A percentile compares a stretch with the other conserved stretches of the same genome.
Conservation (phyloP, 2,329 filamentous ascomycete genomes). For the Xylariaceae sp. region DNA sequence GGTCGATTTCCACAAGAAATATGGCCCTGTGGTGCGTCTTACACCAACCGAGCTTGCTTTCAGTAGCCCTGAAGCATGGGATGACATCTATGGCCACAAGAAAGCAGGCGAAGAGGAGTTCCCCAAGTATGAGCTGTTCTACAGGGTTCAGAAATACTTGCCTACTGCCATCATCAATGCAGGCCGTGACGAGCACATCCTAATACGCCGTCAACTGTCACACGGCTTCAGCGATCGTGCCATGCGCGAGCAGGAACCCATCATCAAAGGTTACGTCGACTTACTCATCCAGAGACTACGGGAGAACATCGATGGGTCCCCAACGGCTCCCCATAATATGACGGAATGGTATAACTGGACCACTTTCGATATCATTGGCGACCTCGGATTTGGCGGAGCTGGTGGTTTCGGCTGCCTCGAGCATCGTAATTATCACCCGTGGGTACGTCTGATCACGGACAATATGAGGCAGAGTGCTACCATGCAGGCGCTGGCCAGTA, state of each 20-base stretch:
- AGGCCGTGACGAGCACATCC: constrained; percentile 30
- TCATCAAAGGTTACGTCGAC: constrained; percentile 37
- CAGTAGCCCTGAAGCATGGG: constrained; percentile 35
- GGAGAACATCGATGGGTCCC: constrained; percentile 28
- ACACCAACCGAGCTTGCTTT: constrained; percentile 41
- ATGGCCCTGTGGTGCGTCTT: constrained; percentile 40
- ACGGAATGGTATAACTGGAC: constrained; percentile 38
- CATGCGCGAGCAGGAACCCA: constrained; percentile 39
- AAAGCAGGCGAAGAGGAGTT: constrained; percentile 25
- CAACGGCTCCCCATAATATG: constrained; percentile 30
- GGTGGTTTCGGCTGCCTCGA: constrained; percentile 34
- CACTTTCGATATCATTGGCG: constrained; percentile 43
- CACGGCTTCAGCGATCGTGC: constrained; percentile 38
- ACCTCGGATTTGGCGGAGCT: constrained; percentile 44
- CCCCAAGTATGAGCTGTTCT: constrained; percentile 27
- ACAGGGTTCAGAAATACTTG: constrained; percentile 18
- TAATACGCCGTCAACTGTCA: constrained; percentile 33
- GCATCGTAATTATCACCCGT: constrained; percentile 31
- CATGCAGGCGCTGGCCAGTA: constrained; percentile 6
- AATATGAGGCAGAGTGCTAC: constrained; percentile 21
- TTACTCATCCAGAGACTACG: constrained; percentile 30
- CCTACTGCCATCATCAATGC: constrained; percentile 30
- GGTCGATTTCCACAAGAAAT: constrained; percentile 30
- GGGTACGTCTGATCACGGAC: constrained; percentile 30
- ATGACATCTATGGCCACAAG: constrained; percentile 39